Conservation (phyloP, 2,329 filamentous ascomycete genomes). For the Cyphellophora europaea region DNA sequence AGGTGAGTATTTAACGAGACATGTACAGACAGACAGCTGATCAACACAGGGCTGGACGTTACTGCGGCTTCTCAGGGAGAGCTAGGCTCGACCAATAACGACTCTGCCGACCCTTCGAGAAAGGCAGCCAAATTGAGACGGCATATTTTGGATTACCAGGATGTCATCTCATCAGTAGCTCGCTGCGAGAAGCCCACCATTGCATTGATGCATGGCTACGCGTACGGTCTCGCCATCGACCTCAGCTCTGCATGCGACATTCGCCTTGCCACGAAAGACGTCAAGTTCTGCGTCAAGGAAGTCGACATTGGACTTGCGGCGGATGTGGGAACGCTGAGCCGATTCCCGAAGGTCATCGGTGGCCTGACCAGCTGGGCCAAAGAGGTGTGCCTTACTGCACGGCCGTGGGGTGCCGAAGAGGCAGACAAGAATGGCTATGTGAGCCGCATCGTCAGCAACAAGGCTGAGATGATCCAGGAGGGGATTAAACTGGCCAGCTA, state of each 20-base stretch:
- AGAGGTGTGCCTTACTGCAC: constrained; percentile 35
- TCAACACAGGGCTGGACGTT: constrained; percentile 64
- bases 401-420: constrained; percentile 35
- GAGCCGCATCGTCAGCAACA: constrained; percentile 32
- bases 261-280: constrained; percentile 27
- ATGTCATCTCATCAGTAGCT: constrained; percentile 65
- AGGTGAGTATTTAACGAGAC: constrained; percentile 2
- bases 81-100: constrained; percentile 28
- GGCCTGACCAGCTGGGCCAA: constrained; percentile 36
- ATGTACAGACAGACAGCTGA: not conserved
- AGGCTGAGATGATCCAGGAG: constrained; percentile 53
- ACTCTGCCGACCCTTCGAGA: constrained; percentile 50
- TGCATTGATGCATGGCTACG: constrained; percentile 67
- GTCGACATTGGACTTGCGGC: constrained; percentile 41
- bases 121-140: constrained; percentile 53
- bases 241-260: constrained; percentile 34
- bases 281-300: constrained; percentile 36
- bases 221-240: constrained; percentile 71
- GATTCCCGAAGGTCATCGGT: constrained; percentile 36
- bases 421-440: constrained; percentile 35
- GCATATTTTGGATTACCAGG: constrained; percentile 72
- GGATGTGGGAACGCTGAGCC: constrained; percentile 37
- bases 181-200: constrained; percentile 89
- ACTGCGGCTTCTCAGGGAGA: constrained; percentile 53
- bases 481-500: constrained; percentile 54